Base-by-base conservation (phyloP, 176 grass and related monocot species). In the Typha latifolia region DNA sequence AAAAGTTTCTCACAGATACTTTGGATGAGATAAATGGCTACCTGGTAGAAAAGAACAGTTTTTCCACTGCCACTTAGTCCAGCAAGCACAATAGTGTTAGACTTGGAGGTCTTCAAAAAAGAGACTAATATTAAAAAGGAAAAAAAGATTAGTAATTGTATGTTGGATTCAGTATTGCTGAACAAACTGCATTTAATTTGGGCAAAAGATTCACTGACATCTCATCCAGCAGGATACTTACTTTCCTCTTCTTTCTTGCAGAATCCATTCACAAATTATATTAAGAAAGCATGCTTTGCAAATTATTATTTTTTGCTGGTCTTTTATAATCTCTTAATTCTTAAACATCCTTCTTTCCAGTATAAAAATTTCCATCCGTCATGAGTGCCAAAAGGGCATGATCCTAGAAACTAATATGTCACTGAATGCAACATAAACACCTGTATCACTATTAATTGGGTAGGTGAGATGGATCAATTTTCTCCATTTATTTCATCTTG, bases 31-130 rank as follows among this genome's bases (percentile, higher is more conserved):
- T 47, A 61, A 16, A 22, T 2, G 76, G 55, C 62, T 85, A 93
- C 94, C 83, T 99, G 94, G 63, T 90, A 93, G 74, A 93, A 99
- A 31, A 99, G 83, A 61, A 86, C 64, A 57, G 94, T 93, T 85
- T 99, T 99, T n/a, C 94, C 94, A 69, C 94, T 79, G 55, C 89
- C 89, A 76, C 57, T 90, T 49, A 99, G 82, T 67, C 94, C 89
- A 31, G 86, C 87, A 72, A 99, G 76, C 67, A 87, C 67, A 18
- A 93, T 81, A 19, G 94, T 93, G 32, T 82, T 93, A 12, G 81
- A 61, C 69, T 99, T 93, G 0, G 89, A 87, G 61, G 80, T 79
- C 76, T 81, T 87, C 57, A 90, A 49, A 16, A 78, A 78, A 76
- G 73, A 89, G 51, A 82, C 89, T 97, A 78, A 21, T 5, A 24